Percentiles rank a stretch among this genome's conserved stretches.
These are phyloP conservation scores for Tulasnella sp. DNA, from an alignment of 768 basidiomycete species.

Conservation along the genomic window DNA sequence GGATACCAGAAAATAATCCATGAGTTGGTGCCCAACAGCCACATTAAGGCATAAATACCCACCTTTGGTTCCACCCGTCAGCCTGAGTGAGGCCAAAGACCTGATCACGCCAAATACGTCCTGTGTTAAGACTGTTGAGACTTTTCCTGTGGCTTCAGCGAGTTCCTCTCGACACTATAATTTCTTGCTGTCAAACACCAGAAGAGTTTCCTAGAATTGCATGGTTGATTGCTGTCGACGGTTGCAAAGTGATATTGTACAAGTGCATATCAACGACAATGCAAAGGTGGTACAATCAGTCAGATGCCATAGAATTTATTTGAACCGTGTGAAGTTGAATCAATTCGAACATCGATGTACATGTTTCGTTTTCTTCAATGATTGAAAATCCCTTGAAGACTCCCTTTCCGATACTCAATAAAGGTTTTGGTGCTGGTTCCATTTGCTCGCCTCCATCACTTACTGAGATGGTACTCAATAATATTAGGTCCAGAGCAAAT, in stretches of 20 bases:
- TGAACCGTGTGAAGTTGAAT: too few species aligned
- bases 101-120: constrained; percentile 92
- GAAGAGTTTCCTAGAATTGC: constrained; percentile 93
- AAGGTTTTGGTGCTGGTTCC: too few species aligned
- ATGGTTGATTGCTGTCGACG: constrained; percentile 66
- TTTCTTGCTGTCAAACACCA: constrained; percentile 85
- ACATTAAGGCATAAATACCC: constrained; percentile 30
- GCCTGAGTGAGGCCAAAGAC: constrained; percentile 75
- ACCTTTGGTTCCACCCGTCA: constrained; percentile 98
- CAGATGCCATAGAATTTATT: too few species aligned
- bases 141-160: constrained; percentile 87
- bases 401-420: too few species aligned
- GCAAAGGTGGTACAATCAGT: not conserved
- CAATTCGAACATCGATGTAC: too few species aligned
- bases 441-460: too few species aligned
- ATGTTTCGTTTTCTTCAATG: too few species aligned
- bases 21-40: not conserved
- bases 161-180: constrained; percentile 83
- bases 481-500: not conserved
- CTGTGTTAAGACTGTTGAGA: constrained; percentile 63
- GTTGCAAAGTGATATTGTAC: constrained; percentile 91
- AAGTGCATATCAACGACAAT: constrained; percentile 56
- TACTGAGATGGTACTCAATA: too few species aligned
- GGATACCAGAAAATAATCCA: constrained; percentile 16
- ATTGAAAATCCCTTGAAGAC: too few species aligned